phyloP scores from a whole-genome alignment of 805 yeast species.

The Alloascoidea hylecoeti region DNA sequence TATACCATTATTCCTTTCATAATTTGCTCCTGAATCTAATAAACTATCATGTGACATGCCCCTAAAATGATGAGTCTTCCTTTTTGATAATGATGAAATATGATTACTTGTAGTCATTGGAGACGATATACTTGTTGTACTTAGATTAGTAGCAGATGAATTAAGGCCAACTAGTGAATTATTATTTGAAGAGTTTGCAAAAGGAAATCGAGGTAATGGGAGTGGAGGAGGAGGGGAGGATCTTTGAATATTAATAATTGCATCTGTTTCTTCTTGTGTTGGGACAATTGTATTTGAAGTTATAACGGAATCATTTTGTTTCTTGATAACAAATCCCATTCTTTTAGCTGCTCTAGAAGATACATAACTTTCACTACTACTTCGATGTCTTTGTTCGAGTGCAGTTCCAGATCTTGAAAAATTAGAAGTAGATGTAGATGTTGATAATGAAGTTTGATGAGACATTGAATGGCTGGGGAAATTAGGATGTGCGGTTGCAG shows the following conservation, averaged over 20 bases:
- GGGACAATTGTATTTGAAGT: slow-evolving; percentile 16
- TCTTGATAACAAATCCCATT: slow-evolving; percentile 62
- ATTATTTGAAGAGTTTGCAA: background rate
- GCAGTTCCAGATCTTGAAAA: no score
- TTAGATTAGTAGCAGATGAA: background rate
- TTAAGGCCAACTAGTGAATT: background rate
- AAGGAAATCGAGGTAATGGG: no score
- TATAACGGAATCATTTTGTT: slow-evolving; percentile 14
- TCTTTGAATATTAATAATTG: no score
- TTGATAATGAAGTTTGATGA: background rate
- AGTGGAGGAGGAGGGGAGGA: background rate
- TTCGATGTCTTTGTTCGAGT: background rate
- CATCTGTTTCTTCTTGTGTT: slow-evolving; percentile 5
- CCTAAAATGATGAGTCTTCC: slow-evolving; percentile 5
- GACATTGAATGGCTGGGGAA: no score
- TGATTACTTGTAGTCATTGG: background rate
- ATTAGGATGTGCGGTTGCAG: background rate
- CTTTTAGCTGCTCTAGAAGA: slow-evolving; percentile 52
- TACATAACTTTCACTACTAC: slow-evolving; percentile 9
- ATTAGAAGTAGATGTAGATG: background rate
- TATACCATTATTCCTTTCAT: slow-evolving; percentile 9
- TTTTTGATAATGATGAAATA: background rate
- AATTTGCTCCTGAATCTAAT: background rate
- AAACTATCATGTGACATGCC: slow-evolving; percentile 9
- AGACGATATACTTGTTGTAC: background rate